Evolutionary conservation across 139 green algal genomes (phyloP), one percentile per base, ranked within the genome.

Genomic region (Chlamydomonas urium): DNA sequence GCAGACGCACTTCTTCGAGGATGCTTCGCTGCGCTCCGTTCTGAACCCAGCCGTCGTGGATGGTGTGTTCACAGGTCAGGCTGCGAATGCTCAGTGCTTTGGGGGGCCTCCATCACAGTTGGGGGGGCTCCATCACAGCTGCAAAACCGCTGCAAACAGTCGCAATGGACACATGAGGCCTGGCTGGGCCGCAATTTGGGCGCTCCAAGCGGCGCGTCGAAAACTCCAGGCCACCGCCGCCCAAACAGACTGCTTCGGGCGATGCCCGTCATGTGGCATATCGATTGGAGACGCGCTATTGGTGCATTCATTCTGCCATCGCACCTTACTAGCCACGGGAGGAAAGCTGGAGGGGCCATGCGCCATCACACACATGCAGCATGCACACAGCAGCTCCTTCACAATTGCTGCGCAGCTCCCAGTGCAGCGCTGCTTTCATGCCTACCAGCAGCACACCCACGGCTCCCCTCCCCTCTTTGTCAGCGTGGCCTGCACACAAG

Each of bases 1-100:
- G 42, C 17, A 59, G 56, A 47, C 69, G 14, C 58, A 72, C 47
- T 77, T 71, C 35, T 77, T 77, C 47, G 66, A 77, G 72, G 66
- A 77, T 47, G 21, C 61, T n/a, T n/a, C 66, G 5, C 35, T 77
- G 33, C 35, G 32, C 19, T 69, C 72, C 3, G 72, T 77, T 33
- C 48, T 77, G 61, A 62, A 72, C 33, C 38, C 38, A 28, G 24
- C 70, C 2, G 33, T 63, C 6, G 53, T 34, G 21, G 53, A 63
- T 63, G 53, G 53, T 8, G 53, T 63, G 24, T 63, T 63, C 26
- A 63, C 53, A 63, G 53, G 53, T 63, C 45, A 26, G 45, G 17
- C 17, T 56, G 45, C 45, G 45, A 26, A 26, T 56, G 17, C 45
- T 56, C 45, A 26, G 21, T 56, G 45, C 17, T 21, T 56, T 56